These are phyloP conservation scores for Raphanus sativus DNA, from an alignment of 345 rosid species.

Conservation along the genomic window DNA sequence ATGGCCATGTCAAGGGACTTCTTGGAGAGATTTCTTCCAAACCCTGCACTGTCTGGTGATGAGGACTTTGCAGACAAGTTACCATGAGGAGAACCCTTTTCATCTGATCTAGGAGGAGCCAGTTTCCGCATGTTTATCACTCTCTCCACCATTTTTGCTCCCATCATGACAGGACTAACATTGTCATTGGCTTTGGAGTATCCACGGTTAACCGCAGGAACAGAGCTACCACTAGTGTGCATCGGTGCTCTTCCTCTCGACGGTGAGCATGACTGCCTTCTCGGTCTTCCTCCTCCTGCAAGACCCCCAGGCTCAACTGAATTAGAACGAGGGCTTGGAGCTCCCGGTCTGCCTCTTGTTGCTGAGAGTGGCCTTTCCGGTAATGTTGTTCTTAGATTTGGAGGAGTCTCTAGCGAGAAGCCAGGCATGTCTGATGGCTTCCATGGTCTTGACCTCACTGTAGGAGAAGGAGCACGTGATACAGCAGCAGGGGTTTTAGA, in stretches of 20 bases:
- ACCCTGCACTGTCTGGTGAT: conserved; percentile 88
- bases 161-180: conserved; percentile 81
- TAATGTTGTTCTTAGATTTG: conserved; percentile 84
- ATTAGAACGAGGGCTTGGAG: conserved; percentile 81
- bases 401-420: conserved; percentile 90
- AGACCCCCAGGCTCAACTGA: conserved; percentile 72
- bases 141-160: conserved; percentile 95
- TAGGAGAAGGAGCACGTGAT: conserved; percentile 80
- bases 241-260: conserved; percentile 76
- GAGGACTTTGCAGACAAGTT: conserved; percentile 75
- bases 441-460: conserved; percentile 85
- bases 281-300: conserved; percentile 62
- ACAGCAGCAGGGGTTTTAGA: conserved; percentile 49
- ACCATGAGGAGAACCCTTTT: conserved; percentile 69
- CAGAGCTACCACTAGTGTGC: conserved; percentile 84
- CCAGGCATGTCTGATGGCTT: conserved; percentile 99
- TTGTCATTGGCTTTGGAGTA: conserved; percentile 67
- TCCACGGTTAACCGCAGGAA: conserved; percentile 75
- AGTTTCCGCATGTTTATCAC: conserved; percentile 92
- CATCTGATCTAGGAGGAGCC: conserved; percentile 78
- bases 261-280: conserved; percentile 96
- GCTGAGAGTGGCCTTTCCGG: conserved; percentile 95
- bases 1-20: conserved; percentile 98
- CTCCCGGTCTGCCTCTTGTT: conserved; percentile 93
- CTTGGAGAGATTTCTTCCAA: conserved; percentile 93